phyloP scores from a whole-genome alignment of 345 rosid genomes.

The Hevea brasiliensis region DNA sequence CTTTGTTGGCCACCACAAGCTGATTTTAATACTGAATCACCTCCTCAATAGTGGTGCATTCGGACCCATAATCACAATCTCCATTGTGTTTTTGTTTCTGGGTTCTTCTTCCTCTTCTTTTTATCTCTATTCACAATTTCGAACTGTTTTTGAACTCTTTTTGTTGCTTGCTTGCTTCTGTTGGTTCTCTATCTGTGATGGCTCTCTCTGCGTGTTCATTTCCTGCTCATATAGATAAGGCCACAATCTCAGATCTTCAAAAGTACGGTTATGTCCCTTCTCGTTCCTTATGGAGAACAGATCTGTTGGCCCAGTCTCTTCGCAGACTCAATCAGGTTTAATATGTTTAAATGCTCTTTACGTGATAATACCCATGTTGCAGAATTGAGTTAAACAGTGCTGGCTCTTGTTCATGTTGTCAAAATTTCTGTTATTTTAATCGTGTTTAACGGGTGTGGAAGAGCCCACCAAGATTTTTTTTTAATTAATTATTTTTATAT shows the following conservation, averaged over 20 bases:
- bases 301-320: conserved; percentile 47
- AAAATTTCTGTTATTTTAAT: conserved; percentile 5
- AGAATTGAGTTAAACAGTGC: not conserved
- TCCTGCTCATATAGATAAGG: conserved; percentile 44
- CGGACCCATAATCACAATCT: not conserved
- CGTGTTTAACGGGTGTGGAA: conserved; percentile 4
- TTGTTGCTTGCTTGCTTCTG: not conserved
- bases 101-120: conserved; percentile 7
- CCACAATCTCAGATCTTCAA: conserved; percentile 41
- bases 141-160: not conserved
- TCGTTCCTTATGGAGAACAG: conserved; percentile 43
- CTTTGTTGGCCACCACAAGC: not conserved
- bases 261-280: conserved; percentile 40
- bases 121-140: not conserved
- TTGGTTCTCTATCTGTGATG: conserved; percentile 34
- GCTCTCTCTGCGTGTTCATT: conserved; percentile 72
- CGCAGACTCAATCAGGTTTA: conserved; percentile 45
- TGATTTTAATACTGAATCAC: not conserved
- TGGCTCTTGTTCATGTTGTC: conserved; percentile 18
- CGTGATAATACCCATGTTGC: conserved; percentile 9
- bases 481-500: too few relatives aligned
- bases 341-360: conserved; percentile 11
- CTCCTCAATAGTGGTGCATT: conserved; percentile 10
- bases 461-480: not conserved
- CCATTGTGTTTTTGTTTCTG: conserved; percentile 5